Conservation (phyloP, 176 grass and related monocot species). For the Aegilops tauschii region DNA sequence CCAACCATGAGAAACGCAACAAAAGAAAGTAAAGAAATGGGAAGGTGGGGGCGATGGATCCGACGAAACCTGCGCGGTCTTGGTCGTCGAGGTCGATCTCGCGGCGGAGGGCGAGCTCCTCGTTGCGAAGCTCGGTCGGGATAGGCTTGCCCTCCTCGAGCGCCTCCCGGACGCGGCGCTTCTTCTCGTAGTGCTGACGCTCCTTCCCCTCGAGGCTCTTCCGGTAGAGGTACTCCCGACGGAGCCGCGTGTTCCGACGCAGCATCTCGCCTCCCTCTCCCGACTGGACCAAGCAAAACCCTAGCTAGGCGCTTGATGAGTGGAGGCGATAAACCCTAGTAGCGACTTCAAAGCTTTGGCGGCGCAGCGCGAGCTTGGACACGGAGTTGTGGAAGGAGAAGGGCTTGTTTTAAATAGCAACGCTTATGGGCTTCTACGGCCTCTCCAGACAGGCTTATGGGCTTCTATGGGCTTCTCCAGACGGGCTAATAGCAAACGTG, state of each 20-base stretch:
- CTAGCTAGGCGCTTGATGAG: constrained; percentile 13
- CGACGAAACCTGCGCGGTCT: constrained; percentile 37
- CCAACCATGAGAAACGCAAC: not conserved
- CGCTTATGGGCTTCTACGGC: not conserved
- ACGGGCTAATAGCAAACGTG: not conserved
- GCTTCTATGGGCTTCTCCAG: not conserved
- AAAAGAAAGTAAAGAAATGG: not conserved
- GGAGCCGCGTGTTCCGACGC: constrained; percentile 41
- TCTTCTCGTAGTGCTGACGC: constrained; percentile 83
- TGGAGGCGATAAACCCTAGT: constrained; percentile 27
- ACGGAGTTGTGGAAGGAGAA: not conserved
- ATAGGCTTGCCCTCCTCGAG: constrained; percentile 86
- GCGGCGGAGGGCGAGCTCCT: constrained; percentile 59
- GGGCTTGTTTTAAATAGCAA: not conserved
- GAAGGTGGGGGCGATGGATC: not conserved
- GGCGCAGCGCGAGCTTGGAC: not conserved
- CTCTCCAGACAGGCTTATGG: too few species aligned
- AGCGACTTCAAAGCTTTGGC: constrained; percentile 3
- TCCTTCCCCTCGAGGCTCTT: constrained; percentile 84
- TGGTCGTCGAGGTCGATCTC: constrained; percentile 91
- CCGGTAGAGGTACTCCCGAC: constrained; percentile 66
- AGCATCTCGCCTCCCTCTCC: constrained; percentile 42
- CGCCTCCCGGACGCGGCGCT: constrained; percentile 73
- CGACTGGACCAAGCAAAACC: not conserved
- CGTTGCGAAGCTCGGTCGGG: constrained; percentile 82